Conservation (phyloP, 2,329 filamentous ascomycete species). For the Ophiostoma quercus region DNA sequence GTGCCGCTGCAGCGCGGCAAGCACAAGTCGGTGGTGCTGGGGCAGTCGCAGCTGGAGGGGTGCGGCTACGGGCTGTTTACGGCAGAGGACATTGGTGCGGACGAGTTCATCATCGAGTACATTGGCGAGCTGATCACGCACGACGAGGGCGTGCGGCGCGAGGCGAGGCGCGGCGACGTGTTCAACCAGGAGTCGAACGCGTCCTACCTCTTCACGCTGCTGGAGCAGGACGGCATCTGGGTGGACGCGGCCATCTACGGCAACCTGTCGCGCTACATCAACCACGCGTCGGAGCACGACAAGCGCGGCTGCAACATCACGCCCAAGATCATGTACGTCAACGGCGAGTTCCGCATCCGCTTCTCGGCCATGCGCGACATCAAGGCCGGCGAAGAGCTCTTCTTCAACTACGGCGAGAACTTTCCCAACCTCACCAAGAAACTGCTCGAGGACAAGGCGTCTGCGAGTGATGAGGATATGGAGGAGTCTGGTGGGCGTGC, state of each 20-base stretch:
- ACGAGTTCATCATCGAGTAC: conserved; percentile 77
- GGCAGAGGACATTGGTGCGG: conserved; percentile 59
- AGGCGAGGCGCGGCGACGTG: conserved; percentile 54
- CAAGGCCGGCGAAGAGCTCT: conserved; percentile 66
- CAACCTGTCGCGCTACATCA: conserved; percentile 79
- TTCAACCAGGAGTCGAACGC: conserved; percentile 59
- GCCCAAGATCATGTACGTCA: conserved; percentile 65
- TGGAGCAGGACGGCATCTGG: conserved; percentile 58
- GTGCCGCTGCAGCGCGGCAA: conserved; percentile 64
- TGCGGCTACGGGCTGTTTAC: conserved; percentile 73
- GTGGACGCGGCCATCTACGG: conserved; percentile 72
- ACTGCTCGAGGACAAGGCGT: conserved; percentile 42
- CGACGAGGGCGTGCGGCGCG: conserved; percentile 63
- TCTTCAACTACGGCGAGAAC: conserved; percentile 74
- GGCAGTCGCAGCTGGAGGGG: conserved; percentile 60
- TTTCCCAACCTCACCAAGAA: conserved; percentile 58
- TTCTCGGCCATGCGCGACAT: conserved; percentile 65
- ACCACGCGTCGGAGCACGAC: conserved; percentile 57
- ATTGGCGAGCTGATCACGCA: conserved; percentile 69
- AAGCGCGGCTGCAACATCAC: conserved; percentile 53
- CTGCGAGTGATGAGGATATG: conserved; percentile 22
- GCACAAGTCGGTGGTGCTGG: conserved; percentile 61
- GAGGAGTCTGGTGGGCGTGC: too few relatives aligned
- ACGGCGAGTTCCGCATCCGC: conserved; percentile 70
- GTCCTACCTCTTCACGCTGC: conserved; percentile 59